These are phyloP conservation scores for Mycena leptocephala DNA, from an alignment of 768 basidiomycete species.

Conservation along the genomic window DNA sequence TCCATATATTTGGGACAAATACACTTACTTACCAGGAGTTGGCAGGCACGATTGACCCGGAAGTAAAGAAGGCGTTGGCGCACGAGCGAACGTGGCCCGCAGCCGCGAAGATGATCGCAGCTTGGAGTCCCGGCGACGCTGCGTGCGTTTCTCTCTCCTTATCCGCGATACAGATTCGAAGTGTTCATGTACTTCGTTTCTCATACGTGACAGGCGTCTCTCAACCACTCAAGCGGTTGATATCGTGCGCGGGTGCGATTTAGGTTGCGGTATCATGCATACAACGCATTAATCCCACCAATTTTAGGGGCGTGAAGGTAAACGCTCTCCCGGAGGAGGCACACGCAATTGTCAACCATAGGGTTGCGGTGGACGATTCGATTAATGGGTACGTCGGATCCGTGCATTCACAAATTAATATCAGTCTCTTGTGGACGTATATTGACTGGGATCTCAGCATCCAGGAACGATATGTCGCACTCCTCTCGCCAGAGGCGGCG, in stretches of 20 bases:
- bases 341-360: constrained; percentile 3
- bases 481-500: background rate
- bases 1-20: background rate
- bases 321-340: constrained; percentile 56
- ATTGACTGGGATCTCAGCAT: background rate
- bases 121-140: background rate
- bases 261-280: too few species aligned
- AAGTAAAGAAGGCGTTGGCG: background rate
- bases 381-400: background rate
- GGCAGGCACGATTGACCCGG: constrained; percentile 15
- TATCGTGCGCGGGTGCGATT: constrained; percentile 48
- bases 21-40: background rate
- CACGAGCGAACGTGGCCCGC: constrained; percentile 26
- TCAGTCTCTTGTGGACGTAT: background rate
- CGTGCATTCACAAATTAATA: too few species aligned
- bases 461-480: background rate
- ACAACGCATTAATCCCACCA: too few species aligned
- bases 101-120: constrained; percentile 16
- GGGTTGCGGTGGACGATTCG: background rate
- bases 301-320: constrained; percentile 61
- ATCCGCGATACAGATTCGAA: too few species aligned
- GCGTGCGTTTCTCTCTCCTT: constrained; percentile 22
- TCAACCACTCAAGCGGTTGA: constrained; percentile 74
- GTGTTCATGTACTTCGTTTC: constrained; percentile 51
- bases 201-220: constrained; percentile 45